Conservation (phyloP, 1,139 yeast species). For the Debaryomyces sp. region DNA sequence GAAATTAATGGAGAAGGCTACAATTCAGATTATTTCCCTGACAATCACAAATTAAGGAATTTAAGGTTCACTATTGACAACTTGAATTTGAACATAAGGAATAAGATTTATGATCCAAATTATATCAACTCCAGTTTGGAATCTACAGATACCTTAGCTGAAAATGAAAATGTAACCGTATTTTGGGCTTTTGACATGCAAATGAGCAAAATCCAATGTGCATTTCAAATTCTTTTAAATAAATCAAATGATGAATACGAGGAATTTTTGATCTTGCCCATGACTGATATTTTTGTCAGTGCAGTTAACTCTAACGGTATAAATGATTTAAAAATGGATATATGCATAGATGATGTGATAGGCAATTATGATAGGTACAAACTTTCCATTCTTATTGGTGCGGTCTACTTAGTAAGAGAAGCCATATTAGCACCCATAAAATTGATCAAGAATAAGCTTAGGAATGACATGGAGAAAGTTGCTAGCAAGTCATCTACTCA, state of each 20-base stretch:
- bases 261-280: conserved; percentile 25
- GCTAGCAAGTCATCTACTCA: conserved; percentile 8
- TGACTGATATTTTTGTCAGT: conserved; percentile 13
- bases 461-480: conserved; percentile 26
- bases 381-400: conserved; percentile 55
- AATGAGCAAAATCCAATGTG: neutral
- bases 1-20: conserved; percentile 34
- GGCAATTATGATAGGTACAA: conserved; percentile 50
- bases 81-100: conserved; percentile 8
- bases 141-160: conserved; percentile 3
- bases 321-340: conserved; percentile 31
- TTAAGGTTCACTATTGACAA: conserved; percentile 15
- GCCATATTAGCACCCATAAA: conserved; percentile 42
- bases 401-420: conserved; percentile 54
- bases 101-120: neutral
- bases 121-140: neutral
- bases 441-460: conserved; percentile 24
- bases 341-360: conserved; percentile 31
- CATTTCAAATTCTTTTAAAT: neutral
- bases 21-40: conserved; percentile 39
- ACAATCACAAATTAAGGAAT: conserved; percentile 41
- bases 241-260: neutral
- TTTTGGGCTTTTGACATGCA: conserved; percentile 1
- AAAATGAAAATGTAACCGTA: neutral
- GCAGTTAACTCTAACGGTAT: conserved; percentile 18